Conservation (phyloP, 305 asterid species). For the Solanum hybrid region DNA sequence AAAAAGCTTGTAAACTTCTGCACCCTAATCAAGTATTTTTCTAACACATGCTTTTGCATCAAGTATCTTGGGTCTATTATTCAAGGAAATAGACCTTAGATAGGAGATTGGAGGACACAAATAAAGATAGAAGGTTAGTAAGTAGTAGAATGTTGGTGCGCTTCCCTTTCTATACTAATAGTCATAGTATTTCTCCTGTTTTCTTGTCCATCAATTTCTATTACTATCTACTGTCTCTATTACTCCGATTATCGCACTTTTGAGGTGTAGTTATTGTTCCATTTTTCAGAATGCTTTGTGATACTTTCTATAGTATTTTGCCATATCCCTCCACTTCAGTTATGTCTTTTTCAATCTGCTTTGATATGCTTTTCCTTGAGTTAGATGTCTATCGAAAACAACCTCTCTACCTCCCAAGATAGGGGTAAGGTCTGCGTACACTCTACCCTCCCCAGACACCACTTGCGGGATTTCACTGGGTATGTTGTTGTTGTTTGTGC, state of each 20-base stretch:
- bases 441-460: background rate
- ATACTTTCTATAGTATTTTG: background rate
- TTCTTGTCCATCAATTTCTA: background rate
- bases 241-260: background rate
- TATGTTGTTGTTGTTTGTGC: background rate
- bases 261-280: background rate
- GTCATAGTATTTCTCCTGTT: background rate
- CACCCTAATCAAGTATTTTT: background rate
- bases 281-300: background rate
- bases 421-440: background rate
- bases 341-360: background rate
- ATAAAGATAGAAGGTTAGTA: background rate
- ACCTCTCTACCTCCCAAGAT: background rate
- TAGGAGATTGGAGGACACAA: background rate
- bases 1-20: background rate
- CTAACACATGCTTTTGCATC: background rate
- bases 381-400: background rate
- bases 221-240: background rate
- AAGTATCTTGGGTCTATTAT: background rate
- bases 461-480: background rate
- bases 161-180: background rate
- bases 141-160: background rate
- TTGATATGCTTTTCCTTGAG: background rate
- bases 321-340: background rate
- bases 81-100: background rate